A percentile compares a stretch with the other conserved stretches of the same genome.
These are phyloP conservation scores for Dalbergia cochinchinensis DNA, from an alignment of 306 rosid genomes.

Conservation along the genomic window DNA sequence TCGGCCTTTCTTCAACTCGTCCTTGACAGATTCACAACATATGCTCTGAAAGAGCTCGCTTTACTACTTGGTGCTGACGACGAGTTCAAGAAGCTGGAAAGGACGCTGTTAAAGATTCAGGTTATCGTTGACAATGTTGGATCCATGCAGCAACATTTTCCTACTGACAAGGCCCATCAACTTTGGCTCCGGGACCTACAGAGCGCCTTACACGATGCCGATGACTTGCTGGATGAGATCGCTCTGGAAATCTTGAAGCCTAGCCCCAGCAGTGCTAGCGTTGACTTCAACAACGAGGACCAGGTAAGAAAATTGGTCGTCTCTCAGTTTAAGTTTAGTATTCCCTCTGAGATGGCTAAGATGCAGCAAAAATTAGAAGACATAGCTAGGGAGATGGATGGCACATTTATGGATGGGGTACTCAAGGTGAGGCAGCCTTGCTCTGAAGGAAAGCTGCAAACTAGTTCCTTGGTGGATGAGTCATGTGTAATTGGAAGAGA, in stretches of 20 bases:
- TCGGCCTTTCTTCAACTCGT: constrained; percentile 19
- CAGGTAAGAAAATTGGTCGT: constrained; percentile 19
- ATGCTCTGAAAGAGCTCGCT: not conserved
- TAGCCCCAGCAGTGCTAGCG: not conserved
- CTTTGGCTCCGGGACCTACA: constrained; percentile 30
- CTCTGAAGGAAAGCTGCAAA: not conserved
- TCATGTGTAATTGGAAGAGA: constrained; percentile 35
- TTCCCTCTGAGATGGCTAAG: constrained; percentile 11
- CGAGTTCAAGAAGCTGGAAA: constrained; percentile 20
- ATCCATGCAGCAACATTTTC: not conserved
- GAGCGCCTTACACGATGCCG: not conserved
- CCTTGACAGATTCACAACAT: not conserved
- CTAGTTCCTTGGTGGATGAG: constrained; percentile 34
- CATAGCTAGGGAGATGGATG: constrained; percentile 21
- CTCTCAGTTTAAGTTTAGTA: not conserved
- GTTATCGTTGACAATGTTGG: not conserved
- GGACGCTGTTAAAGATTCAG: constrained; percentile 33
- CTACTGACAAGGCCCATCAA: not conserved
- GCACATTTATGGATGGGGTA: not conserved
- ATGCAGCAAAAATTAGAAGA: constrained; percentile 23
- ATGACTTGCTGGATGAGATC: constrained; percentile 37
- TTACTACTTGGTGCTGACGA: not conserved
- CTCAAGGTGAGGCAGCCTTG: not conserved
- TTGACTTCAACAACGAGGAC: not conserved
- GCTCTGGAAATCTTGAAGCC: constrained; percentile 2